Conservation (phyloP, 495 filamentous ascomycete species). For the Cudoniella acicularis region DNA sequence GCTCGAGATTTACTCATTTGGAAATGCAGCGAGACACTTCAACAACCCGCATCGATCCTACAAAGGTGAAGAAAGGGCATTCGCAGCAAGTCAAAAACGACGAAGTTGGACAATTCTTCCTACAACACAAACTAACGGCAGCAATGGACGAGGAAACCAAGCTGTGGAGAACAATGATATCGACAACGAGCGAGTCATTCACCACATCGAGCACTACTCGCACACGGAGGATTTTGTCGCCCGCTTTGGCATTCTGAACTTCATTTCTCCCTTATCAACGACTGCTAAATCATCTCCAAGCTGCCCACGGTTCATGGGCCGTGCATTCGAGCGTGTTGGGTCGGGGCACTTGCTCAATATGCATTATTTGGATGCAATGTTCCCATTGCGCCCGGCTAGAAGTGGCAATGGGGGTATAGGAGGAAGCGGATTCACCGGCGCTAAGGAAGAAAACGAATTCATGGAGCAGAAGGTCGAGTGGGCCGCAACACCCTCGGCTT, state of each 20-base stretch:
- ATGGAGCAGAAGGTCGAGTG: constrained; percentile 49
- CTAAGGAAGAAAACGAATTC: constrained; percentile 41
- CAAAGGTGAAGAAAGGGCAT: constrained; percentile 10
- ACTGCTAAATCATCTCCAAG: constrained; percentile 11
- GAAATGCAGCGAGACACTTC: constrained; percentile 81
- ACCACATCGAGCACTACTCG: constrained; percentile 82
- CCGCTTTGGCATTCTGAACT: constrained; percentile 70
- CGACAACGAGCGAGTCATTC: constrained; percentile 44
- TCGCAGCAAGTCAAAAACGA: not conserved
- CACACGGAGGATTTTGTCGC: constrained; percentile 75
- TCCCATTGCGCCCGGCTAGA: constrained; percentile 43
- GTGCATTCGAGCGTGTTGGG: constrained; percentile 63
- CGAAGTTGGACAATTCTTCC: not conserved
- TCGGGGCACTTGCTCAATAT: constrained; percentile 73
- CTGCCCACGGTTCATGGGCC: constrained; percentile 63
- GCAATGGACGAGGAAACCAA: not conserved
- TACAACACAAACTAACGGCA: not conserved
- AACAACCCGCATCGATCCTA: constrained; percentile 65
- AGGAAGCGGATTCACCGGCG: constrained; percentile 5
- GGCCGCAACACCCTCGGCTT: not conserved
- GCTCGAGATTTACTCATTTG: constrained; percentile 85
- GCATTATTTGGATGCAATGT: constrained; percentile 83
- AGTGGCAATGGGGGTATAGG: constrained; percentile 6
- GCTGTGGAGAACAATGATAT: constrained; percentile 3
- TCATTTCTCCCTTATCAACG: constrained; percentile 43